Evolutionary conservation across 31 red algal genomes (phyloP).

Genomic region (Pterothamnion heteromorphum): DNA sequence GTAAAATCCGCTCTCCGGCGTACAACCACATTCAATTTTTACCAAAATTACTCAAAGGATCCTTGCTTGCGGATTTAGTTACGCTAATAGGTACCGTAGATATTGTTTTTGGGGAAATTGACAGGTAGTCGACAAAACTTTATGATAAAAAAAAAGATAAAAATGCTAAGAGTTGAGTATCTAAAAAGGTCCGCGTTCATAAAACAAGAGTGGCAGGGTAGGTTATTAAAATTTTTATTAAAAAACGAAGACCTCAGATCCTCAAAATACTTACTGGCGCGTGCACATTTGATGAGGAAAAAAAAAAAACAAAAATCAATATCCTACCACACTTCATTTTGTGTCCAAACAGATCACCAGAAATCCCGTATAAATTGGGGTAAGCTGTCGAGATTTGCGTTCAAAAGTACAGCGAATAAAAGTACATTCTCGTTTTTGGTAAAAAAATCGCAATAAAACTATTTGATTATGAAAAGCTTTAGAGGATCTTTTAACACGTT

Average conservation of each 20-base stretch:
- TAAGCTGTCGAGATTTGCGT: not conserved
- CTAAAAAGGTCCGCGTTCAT: not conserved
- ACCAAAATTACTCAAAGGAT: constrained; percentile 84
- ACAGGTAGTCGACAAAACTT: not conserved
- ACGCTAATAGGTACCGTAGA: constrained; percentile 98
- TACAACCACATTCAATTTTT: constrained; percentile 90
- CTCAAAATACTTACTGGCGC: not conserved
- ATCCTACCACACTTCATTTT: not conserved
- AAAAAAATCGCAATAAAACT: not conserved
- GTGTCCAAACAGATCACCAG: not conserved
- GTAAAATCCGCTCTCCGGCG: constrained; percentile 87
- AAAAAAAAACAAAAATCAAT: not conserved
- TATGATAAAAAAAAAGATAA: not conserved
- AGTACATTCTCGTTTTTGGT: not conserved
- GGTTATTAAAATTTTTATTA: not conserved
- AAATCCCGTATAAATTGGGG: not conserved
- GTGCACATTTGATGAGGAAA: not conserved
- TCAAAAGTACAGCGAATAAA: constrained; percentile 5
- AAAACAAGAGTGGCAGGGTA: not conserved
- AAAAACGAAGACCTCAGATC: not conserved
- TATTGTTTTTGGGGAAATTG: constrained; percentile 78
- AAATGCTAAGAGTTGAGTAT: not conserved
- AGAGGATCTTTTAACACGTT: not conserved
- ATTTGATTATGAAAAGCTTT: not conserved
- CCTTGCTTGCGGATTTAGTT: constrained; percentile 94